A percentile compares a stretch with the other conserved stretches of the same genome.
phyloP scores from a whole-genome alignment of 345 rosid species.

The Luvunga scandens region DNA sequence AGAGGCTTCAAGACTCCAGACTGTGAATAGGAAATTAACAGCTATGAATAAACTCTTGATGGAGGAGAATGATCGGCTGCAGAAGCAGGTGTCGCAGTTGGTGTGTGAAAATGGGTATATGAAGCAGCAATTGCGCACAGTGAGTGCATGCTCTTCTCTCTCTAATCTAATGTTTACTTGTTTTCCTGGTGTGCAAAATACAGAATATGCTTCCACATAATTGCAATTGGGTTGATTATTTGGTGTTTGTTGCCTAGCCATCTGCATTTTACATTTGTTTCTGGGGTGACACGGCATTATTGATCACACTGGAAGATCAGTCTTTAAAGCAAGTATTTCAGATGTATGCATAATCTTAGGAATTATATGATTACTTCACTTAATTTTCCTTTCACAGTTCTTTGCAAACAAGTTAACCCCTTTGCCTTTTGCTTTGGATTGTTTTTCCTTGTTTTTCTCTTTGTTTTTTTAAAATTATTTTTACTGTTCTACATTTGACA shows the following conservation, averaged over 20 bases:
- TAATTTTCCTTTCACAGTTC: neutral
- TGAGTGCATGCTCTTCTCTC: constrained; percentile 27
- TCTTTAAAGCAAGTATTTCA: neutral
- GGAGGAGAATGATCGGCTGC: constrained; percentile 99
- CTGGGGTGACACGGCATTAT: neutral
- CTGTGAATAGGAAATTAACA: constrained; percentile 86
- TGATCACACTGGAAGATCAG: neutral
- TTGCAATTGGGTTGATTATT: neutral
- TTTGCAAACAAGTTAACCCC: neutral
- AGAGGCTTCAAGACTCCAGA: constrained; percentile 92
- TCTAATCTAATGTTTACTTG: neutral
- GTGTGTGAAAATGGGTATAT: constrained; percentile 90
- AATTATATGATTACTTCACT: neutral
- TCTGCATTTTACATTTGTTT: neutral
- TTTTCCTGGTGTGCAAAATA: neutral
- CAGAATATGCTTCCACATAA: neutral
- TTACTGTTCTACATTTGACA: neutral
- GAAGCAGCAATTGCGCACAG: constrained; percentile 85
- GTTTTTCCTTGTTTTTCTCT: neutral
- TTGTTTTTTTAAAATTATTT: neutral
- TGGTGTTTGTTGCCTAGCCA: neutral
- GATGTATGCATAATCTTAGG: neutral
- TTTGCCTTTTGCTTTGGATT: constrained; percentile 1
- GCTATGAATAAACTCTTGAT: constrained; percentile 97
- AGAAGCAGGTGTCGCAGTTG: constrained; percentile 97